These are phyloP conservation scores for Ampelomyces quisqualis DNA, from an alignment of 2,329 filamentous ascomycete species.

Conservation along the genomic window DNA sequence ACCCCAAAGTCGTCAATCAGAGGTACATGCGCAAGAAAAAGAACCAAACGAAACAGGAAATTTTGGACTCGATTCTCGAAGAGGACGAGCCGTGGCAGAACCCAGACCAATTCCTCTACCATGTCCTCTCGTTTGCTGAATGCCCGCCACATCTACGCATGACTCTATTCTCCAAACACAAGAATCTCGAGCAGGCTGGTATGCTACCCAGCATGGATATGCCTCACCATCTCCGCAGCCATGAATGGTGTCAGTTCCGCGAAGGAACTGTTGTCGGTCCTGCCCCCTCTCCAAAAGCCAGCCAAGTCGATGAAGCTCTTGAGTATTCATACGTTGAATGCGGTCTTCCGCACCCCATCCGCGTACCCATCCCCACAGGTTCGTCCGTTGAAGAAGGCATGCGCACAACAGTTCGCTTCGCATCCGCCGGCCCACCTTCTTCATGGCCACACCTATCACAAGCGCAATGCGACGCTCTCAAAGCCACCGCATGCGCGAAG, in stretches of 20 bases:
- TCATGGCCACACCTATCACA: constrained; percentile 32
- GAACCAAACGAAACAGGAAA: constrained; percentile 52
- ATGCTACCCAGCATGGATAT: constrained; percentile 77
- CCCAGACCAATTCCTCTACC: constrained; percentile 76
- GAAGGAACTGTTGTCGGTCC: constrained; percentile 67
- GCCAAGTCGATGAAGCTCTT: constrained; percentile 44
- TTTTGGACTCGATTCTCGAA: constrained; percentile 38
- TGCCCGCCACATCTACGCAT: constrained; percentile 80
- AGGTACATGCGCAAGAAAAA: constrained; percentile 19
- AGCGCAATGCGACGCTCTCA: constrained; percentile 27
- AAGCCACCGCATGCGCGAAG: constrained; percentile 66
- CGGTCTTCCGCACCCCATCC: constrained; percentile 51
- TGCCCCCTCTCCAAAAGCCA: constrained; percentile 42
- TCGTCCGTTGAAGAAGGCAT: constrained; percentile 64
- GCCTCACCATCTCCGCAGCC: constrained; percentile 75
- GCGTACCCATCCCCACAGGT: constrained; percentile 53
- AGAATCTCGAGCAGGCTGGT: constrained; percentile 72
- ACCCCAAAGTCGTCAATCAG: constrained; percentile 22
- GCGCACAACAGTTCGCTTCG: constrained; percentile 71
- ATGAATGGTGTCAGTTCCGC: constrained; percentile 77
- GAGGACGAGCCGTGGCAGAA: constrained; percentile 62
- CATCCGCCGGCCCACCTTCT: constrained; percentile 44
- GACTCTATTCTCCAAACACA: constrained; percentile 73
- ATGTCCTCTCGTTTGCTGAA: constrained; percentile 79
- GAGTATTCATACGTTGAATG: constrained; percentile 51